Evolutionary conservation across 2,329 filamentous ascomycete genomes (phyloP).

Genomic region (Zasmidium cellare): DNA sequence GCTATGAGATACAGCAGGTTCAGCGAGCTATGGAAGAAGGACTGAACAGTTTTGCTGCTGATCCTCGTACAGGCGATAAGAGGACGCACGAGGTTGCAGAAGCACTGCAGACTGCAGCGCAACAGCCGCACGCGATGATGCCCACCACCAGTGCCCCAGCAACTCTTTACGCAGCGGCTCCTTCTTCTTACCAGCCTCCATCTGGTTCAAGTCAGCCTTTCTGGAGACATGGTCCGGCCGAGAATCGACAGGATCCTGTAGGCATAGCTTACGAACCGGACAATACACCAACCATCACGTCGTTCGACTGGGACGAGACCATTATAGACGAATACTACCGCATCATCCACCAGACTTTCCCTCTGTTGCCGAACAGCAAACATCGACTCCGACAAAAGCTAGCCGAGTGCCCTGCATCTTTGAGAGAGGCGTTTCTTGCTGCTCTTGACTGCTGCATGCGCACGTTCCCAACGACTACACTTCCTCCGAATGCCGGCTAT

Average conservation of each 20-base stretch:
- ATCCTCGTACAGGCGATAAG: constrained; percentile 33
- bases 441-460: constrained; percentile 62
- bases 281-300: constrained; percentile 24
- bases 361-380: constrained; percentile 62
- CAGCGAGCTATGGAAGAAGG: constrained; percentile 31
- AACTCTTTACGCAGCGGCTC: constrained; percentile 9
- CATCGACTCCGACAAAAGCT: constrained; percentile 58
- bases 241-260: constrained; percentile 29
- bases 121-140: constrained; percentile 10
- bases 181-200: background rate
- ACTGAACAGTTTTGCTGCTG: constrained; percentile 14
- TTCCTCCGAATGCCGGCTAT: constrained; percentile 36
- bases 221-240: constrained; percentile 19
- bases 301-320: constrained; percentile 49
- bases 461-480: constrained; percentile 48
- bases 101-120: constrained; percentile 22
- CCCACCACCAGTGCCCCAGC: constrained; percentile 13
- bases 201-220: constrained; percentile 26
- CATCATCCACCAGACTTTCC: constrained; percentile 66
- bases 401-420: constrained; percentile 54
- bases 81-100: constrained; percentile 31
- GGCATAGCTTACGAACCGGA: constrained; percentile 31
- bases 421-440: constrained; percentile 65
- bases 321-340: constrained; percentile 58
- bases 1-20: constrained; percentile 33